phyloP scores from a whole-genome alignment of 139 green algal genomes.

The Zygnema circumcarinatum region DNA sequence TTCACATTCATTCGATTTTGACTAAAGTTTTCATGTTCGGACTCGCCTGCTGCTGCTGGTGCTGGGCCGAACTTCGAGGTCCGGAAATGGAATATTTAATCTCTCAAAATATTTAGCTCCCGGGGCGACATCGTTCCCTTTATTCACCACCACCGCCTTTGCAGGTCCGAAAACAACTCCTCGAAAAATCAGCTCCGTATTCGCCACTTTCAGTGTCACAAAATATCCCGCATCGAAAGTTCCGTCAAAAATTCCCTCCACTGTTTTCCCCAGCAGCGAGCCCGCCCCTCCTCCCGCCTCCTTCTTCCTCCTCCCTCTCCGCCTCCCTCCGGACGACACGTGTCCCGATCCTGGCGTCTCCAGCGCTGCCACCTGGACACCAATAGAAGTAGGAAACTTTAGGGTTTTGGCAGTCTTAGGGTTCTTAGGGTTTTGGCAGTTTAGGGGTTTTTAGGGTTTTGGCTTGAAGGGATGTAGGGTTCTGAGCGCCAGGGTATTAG shows the following conservation, averaged over 20 bases:
- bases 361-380: too few relatives aligned
- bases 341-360: too few relatives aligned
- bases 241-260: slow-evolving; percentile 45
- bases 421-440: too few relatives aligned
- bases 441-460: too few relatives aligned
- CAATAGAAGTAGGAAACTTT: too few relatives aligned
- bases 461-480: too few relatives aligned
- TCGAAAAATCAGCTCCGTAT: slow-evolving; percentile 36
- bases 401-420: too few relatives aligned
- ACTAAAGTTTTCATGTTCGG: neutral
- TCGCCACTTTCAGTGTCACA: slow-evolving; percentile 31
- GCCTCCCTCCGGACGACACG: neutral
- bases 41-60: neutral
- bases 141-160: neutral
- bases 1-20: neutral
- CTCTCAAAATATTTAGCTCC: neutral
- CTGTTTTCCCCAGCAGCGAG: slow-evolving; percentile 25
- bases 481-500: too few relatives aligned
- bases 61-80: neutral
- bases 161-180: slow-evolving; percentile 41
- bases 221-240: slow-evolving; percentile 54
- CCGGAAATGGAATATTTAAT: neutral
- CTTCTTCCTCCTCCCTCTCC: neutral
- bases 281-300: neutral
- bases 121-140: slow-evolving; percentile 1